Evolutionary conservation across 1,139 yeast genomes (phyloP), one percentile per base, ranked within the genome.

Genomic region (Spathaspora sp.): DNA sequence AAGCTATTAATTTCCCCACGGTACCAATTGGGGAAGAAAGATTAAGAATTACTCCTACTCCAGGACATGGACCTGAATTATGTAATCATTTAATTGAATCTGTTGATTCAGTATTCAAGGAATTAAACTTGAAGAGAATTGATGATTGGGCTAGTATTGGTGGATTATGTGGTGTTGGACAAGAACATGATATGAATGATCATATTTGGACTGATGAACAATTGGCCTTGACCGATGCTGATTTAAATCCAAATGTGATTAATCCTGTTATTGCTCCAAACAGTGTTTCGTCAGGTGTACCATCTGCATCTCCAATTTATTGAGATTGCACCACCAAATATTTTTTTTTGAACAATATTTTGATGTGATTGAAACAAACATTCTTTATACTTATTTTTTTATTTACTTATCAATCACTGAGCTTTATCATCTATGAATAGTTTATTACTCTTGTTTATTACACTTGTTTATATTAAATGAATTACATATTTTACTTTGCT

Each of bases 1-100:
- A 93, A 72, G 97, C 98, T 46, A 93, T 93, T 67, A 93, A 93
- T 73, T 93, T 87, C 82, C 99, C 99, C 47, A 93, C 99, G 24
- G 99, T 93, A 48, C 87, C 97, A 36, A 85, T 89, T 60, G 99
- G 99, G 51, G 85, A 90, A 55, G 99, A 93, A 72, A 84, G 99
- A 65, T 81, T 93, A 63, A 84, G 99, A 71, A 85, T 93, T 62
- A 93, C 99, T 16, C 98, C 99, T 45, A 91, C 99, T 38, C 99
- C 99, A 38, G 98, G 97, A 47, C 99, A 93, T 67, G 81, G 82
- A 27, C 76, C 82, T 48, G 86, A 85, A 51, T 76, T 89, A 47
- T 79, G 93, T 49, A 89, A 90, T 63, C 79, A 83, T 54, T 78
- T 93, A 58, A 77, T 93, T 50, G 78, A 71, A 11, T 91, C 97